Percentiles rank a stretch among this genome's conserved stretches.
These are phyloP conservation scores for Penicillium sp. DNA, from an alignment of 2,329 filamentous ascomycete species.

Conservation along the genomic window DNA sequence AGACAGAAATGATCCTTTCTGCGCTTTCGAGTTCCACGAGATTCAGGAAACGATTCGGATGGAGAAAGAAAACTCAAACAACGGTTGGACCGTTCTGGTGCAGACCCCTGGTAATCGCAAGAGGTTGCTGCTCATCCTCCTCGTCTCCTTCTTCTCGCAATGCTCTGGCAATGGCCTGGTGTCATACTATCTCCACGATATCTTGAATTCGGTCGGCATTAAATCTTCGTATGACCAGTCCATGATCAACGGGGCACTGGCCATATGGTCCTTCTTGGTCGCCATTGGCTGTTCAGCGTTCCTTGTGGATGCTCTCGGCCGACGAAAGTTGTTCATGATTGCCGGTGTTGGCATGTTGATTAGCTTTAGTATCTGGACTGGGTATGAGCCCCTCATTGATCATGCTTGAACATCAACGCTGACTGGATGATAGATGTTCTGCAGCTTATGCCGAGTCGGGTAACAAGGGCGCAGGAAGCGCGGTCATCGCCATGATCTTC, in stretches of 20 bases:
- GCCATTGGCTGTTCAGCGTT: neutral
- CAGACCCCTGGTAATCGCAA: neutral
- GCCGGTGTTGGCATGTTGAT: neutral
- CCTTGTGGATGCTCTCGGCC: neutral
- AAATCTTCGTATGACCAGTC: neutral
- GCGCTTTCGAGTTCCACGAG: no score
- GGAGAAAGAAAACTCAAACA: no score
- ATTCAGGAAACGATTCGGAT: no score
- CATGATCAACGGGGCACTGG: neutral
- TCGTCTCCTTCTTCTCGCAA: neutral
- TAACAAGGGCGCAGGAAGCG: constrained; percentile 9
- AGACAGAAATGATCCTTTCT: no score
- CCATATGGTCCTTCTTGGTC: neutral
- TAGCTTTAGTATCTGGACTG: no score
- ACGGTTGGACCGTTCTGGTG: no score
- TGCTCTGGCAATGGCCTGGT: neutral
- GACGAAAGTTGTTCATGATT: neutral
- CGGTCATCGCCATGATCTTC: constrained; percentile 18
- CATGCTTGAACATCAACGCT: no score
- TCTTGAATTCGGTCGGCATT: neutral
- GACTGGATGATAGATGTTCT: no score
- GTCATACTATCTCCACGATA: neutral
- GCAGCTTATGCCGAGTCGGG: no score
- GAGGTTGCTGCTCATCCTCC: neutral
- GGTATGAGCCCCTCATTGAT: no score